These are phyloP conservation scores for Pseudocercospora ulei DNA, from an alignment of 2,329 filamentous ascomycete genomes.

Conservation along the genomic window DNA sequence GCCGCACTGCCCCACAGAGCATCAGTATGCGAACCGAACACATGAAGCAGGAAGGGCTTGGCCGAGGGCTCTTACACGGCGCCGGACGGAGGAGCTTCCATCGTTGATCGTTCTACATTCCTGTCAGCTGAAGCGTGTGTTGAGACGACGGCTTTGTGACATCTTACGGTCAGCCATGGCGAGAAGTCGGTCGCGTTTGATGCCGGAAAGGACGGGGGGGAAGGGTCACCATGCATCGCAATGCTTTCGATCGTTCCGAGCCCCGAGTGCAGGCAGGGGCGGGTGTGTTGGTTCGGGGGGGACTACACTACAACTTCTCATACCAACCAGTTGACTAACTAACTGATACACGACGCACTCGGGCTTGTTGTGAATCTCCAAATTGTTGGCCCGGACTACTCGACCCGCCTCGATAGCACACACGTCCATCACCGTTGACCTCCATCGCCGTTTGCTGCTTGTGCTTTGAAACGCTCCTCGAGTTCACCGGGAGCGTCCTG, in stretches of 20 bases:
- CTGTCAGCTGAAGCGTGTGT: conserved; percentile 9
- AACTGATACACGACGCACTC: too few species aligned
- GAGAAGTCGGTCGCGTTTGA: conserved; percentile 1
- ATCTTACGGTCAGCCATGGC: conserved; percentile 16
- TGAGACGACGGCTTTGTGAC: neutral
- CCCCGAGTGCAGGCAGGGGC: too few species aligned
- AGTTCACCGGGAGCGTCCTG: neutral
- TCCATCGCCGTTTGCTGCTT: too few species aligned
- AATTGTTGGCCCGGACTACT: too few species aligned
- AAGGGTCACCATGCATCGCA: neutral
- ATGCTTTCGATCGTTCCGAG: neutral
- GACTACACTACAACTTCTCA: too few species aligned
- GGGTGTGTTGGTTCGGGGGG: too few species aligned
- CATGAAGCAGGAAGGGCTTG: neutral
- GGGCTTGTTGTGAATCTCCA: too few species aligned
- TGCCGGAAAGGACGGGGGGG: conserved; percentile 1
- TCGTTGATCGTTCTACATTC: conserved; percentile 7
- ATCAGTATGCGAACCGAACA: conserved; percentile 6
- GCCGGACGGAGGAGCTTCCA: conserved; percentile 13
- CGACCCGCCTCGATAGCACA: too few species aligned
- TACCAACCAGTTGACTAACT: too few species aligned
- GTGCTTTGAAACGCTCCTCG: neutral
- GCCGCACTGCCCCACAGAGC: conserved; percentile 41
- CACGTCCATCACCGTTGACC: too few species aligned
- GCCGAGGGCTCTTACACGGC: conserved; percentile 11